Percentiles rank a stretch among this genome's conserved stretches.
Evolutionary conservation across 129 eudicot species (phyloP).

Genomic region (Centaurea solstitialis): DNA sequence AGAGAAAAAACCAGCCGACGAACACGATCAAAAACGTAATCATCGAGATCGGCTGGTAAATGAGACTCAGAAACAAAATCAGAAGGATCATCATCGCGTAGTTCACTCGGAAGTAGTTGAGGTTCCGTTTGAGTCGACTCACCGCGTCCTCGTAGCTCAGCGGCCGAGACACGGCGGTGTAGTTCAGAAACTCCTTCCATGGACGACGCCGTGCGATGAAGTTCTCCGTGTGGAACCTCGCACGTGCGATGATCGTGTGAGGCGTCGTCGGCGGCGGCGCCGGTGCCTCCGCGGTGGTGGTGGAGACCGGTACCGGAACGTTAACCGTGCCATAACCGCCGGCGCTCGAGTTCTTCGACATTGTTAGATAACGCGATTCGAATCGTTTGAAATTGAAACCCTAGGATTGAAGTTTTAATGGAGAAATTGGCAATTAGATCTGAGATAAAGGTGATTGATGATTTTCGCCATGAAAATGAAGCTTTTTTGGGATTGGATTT

Average conservation of each 20-base stretch:
- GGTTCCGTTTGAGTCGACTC: conserved; percentile 57
- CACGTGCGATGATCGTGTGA: conserved; percentile 26
- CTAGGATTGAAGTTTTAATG: not conserved
- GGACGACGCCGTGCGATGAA: conserved; percentile 61
- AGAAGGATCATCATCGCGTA: conserved; percentile 54
- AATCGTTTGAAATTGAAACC: not conserved
- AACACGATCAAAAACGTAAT: conserved; percentile 64
- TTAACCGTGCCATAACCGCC: conserved; percentile 33
- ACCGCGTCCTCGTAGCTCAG: conserved; percentile 46
- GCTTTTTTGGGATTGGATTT: too few species aligned
- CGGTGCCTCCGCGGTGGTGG: conserved; percentile 3
- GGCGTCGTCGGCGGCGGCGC: conserved; percentile 12
- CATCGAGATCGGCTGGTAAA: conserved; percentile 80
- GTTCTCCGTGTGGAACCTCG: conserved; percentile 38
- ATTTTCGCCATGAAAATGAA: not conserved
- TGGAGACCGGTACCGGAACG: not conserved
- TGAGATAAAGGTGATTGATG: not conserved
- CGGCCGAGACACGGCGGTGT: conserved; percentile 46
- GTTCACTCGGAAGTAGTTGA: conserved; percentile 62
- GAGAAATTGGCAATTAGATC: not conserved
- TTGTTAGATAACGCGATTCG: conserved; percentile 1
- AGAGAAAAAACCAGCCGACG: conserved; percentile 57
- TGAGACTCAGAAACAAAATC: conserved; percentile 62
- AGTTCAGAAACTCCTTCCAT: conserved; percentile 54
- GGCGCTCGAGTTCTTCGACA: conserved; percentile 35